Evolutionary conservation across 2,329 filamentous ascomycete genomes (phyloP).

Genomic region (Tolypocladium tropicale): DNA sequence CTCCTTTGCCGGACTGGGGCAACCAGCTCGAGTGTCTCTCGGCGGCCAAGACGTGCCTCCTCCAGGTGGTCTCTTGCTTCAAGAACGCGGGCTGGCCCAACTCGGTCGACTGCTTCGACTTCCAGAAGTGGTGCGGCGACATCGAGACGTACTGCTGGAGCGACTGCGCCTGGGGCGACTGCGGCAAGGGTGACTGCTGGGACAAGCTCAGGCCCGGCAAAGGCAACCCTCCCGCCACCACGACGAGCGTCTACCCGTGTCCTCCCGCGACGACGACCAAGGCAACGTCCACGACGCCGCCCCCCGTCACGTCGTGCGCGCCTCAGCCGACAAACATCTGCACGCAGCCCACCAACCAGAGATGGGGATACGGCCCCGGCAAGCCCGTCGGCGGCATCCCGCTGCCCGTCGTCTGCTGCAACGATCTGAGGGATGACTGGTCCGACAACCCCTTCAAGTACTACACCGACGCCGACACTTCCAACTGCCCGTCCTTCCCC

Average conservation of each 20-base stretch:
- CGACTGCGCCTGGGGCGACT: slow-evolving; percentile 21
- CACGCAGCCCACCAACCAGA: slow-evolving; percentile 41
- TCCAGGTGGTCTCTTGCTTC: slow-evolving; percentile 42
- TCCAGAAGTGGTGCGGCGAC: slow-evolving; percentile 36
- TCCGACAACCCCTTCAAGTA: slow-evolving; percentile 38
- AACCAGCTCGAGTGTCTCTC: slow-evolving; percentile 29
- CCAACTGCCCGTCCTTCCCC: slow-evolving; percentile 33
- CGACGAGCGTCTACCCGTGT: slow-evolving; percentile 24
- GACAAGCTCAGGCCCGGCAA: slow-evolving; percentile 28
- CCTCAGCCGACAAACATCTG: slow-evolving; percentile 42
- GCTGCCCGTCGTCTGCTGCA: slow-evolving; percentile 44
- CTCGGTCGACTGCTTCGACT: slow-evolving; percentile 39
- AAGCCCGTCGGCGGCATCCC: slow-evolving; percentile 42
- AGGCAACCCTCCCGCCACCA: slow-evolving; percentile 21
- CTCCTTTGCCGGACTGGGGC: slow-evolving; percentile 36
- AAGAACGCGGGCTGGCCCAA: slow-evolving; percentile 38
- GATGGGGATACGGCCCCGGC: slow-evolving; percentile 57
- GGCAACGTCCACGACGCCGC: slow-evolving; percentile 18
- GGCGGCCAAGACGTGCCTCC: slow-evolving; percentile 31
- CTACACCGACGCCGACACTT: slow-evolving; percentile 33
- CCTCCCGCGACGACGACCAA: slow-evolving; percentile 16
- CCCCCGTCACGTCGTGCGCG: slow-evolving; percentile 23
- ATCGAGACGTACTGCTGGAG: slow-evolving; percentile 33
- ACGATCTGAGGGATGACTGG: slow-evolving; percentile 35
- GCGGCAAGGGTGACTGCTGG: slow-evolving; percentile 33